Conservation (phyloP, 208 protist genomes). For the Histomonas meleagridis region DNA sequence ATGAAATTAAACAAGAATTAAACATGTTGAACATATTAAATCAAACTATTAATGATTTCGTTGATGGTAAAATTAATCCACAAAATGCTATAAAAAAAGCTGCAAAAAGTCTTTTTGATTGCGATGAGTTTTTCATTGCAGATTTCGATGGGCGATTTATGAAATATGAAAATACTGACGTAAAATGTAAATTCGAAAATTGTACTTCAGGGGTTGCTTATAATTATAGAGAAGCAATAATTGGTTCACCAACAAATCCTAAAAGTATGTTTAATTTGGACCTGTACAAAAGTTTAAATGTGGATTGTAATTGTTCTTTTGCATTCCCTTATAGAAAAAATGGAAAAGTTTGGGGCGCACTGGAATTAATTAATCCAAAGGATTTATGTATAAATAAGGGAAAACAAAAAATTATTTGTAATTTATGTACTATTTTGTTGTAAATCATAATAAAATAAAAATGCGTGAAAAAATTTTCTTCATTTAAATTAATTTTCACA, state of each 20-base stretch:
- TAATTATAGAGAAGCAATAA: conserved; percentile 7
- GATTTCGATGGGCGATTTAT: neutral
- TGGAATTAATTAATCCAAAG: conserved; percentile 15
- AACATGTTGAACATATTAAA: neutral
- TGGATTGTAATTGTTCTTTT: neutral
- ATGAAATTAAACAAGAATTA: no score
- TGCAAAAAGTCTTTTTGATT: neutral
- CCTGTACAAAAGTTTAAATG: neutral
- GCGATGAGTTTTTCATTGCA: neutral
- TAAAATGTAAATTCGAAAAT: conserved; percentile 24
- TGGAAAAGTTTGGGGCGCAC: neutral
- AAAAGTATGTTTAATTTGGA: neutral
- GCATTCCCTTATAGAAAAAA: neutral
- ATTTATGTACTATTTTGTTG: no score
- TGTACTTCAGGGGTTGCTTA: neutral
- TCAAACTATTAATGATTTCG: neutral
- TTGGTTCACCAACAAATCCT: neutral
- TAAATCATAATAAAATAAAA: no score
- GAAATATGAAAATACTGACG: neutral
- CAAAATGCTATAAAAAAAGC: neutral
- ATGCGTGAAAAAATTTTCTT: no score
- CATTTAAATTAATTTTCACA: no score
- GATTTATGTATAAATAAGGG: neutral
- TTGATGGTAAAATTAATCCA: neutral
- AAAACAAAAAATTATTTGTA: neutral